Percentiles rank a stretch among this genome's conserved stretches.
Evolutionary conservation across 345 rosid genomes (phyloP).

Genomic region (Hibiscus mutabilis): DNA sequence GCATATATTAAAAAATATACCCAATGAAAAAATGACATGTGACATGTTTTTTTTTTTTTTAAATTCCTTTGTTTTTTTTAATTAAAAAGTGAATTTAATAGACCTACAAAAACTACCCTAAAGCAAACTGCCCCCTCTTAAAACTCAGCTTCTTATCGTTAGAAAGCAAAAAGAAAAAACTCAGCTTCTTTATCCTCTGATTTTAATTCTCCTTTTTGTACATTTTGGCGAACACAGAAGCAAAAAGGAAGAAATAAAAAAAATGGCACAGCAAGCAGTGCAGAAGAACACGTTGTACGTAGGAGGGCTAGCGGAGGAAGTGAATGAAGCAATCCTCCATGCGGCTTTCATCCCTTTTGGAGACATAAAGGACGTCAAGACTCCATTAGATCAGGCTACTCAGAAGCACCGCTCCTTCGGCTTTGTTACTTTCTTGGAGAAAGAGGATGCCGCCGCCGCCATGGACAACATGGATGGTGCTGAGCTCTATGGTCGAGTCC

Average conservation of each 20-base stretch:
- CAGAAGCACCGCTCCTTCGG: constrained; percentile 98
- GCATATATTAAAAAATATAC: no score
- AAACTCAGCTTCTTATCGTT: no score
- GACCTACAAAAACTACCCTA: no score
- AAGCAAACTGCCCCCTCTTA: no score
- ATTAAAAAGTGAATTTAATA: no score
- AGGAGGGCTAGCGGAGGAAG: constrained; percentile 95
- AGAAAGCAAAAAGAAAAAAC: no score
- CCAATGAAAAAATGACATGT: no score
- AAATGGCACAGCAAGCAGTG: constrained; percentile 52
- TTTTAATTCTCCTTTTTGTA: no score
- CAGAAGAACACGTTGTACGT: constrained; percentile 97
- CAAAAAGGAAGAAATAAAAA: constrained; percentile 6
- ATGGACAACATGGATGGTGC: constrained; percentile 99
- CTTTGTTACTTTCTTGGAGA: constrained; percentile 88
- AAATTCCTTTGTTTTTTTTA: no score
- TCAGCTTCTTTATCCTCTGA: no score
- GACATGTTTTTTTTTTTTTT: no score
- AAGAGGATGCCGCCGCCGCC: constrained; percentile 83
- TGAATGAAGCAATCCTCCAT: constrained; percentile 86
- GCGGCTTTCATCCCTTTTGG: constrained; percentile 96
- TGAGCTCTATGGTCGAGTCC: constrained; percentile 94
- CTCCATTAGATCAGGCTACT: constrained; percentile 94
- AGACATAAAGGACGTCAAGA: constrained; percentile 94
- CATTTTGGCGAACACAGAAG: background rate